A percentile compares a stretch with the other conserved stretches of the same genome.
Evolutionary conservation across 148 eudicot genomes (phyloP).

Genomic region (Chenopodium formosanum): DNA sequence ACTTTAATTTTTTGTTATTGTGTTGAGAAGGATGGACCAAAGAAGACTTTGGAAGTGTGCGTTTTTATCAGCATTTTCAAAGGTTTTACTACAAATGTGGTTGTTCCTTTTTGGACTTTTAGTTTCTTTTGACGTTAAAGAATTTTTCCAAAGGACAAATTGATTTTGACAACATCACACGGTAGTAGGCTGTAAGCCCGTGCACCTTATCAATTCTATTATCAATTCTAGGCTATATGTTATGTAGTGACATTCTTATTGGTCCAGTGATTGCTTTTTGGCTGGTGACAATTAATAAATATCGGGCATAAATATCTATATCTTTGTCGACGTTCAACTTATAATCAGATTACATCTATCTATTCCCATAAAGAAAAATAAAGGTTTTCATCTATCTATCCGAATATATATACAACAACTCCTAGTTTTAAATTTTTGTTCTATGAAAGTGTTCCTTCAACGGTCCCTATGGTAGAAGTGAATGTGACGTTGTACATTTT

Average conservation of each 20-base stretch:
- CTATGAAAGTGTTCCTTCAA: no score
- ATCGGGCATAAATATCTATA: slow-evolving; percentile 2
- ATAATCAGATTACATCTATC: background rate
- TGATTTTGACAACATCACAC: slow-evolving; percentile 9
- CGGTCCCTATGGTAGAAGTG: no score
- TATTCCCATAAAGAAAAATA: background rate
- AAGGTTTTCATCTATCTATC: background rate
- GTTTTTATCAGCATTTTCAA: background rate
- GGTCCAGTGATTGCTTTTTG: background rate
- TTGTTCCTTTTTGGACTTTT: background rate
- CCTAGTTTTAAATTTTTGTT: no score
- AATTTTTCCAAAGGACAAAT: background rate
- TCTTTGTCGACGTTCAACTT: background rate
- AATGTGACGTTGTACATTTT: no score
- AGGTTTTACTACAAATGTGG: background rate
- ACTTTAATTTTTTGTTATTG: background rate
- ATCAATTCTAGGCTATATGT: background rate
- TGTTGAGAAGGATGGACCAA: background rate
- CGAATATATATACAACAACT: background rate
- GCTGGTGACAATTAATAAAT: background rate
- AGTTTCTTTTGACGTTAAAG: background rate
- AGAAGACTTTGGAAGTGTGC: background rate
- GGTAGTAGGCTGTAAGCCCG: slow-evolving; percentile 1
- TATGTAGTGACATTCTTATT: background rate
- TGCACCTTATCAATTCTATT: slow-evolving; percentile 5